Evolutionary conservation across 1,284 basidiomycete genomes (phyloP), one percentile per base, ranked within the genome.

Genomic region (Microbotryum intermedium): DNA sequence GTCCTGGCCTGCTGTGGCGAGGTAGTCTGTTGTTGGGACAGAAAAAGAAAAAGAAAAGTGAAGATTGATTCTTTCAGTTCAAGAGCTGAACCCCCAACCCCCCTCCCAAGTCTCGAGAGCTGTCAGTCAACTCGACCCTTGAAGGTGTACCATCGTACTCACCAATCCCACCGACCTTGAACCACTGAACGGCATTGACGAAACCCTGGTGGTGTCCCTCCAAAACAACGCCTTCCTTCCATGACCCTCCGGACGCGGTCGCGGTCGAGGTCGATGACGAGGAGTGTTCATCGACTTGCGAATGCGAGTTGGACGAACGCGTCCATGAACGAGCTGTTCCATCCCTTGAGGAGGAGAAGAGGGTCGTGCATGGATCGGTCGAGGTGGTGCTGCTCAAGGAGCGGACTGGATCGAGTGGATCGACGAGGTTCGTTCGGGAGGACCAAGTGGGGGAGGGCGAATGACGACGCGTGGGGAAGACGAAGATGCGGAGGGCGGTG

Each of bases 261-360:
- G 9, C n/a, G 4, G 34, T 39, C 34, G 1, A 16, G 34, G 34
- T 11, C 39, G 13, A n/a, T 47, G 77, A 30, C 78, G 74, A 54
- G n/a, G n/a, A n/a, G n/a, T n/a, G n/a, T n/a, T n/a, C n/a, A 78
- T 74, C 26, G 81, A 80, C 16, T 75, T 72, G 72, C 88, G n/a
- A n/a, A 77, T 68, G 29, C 79, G 67, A 83, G 81, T 77, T 67
- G 34, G 79, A 72, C n/a, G 78, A 72, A 66, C 83, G 81, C 60
- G 81, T 78, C 92, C 92, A 97, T 44, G 84, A 79, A 71, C 93
- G 87, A 58, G 90, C 87, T 21, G 89, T 89, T 13, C 87, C 81
- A 79, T 97, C 92, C 71, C 92, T 84, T 39, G 91, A 93, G 57
- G 86, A 87, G 21, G 90, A 94, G 65, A 94, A 80, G 62, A 95